These are phyloP conservation scores for Quercus bicolor DNA, from an alignment of 306 rosid genomes.

Conservation along the genomic window DNA sequence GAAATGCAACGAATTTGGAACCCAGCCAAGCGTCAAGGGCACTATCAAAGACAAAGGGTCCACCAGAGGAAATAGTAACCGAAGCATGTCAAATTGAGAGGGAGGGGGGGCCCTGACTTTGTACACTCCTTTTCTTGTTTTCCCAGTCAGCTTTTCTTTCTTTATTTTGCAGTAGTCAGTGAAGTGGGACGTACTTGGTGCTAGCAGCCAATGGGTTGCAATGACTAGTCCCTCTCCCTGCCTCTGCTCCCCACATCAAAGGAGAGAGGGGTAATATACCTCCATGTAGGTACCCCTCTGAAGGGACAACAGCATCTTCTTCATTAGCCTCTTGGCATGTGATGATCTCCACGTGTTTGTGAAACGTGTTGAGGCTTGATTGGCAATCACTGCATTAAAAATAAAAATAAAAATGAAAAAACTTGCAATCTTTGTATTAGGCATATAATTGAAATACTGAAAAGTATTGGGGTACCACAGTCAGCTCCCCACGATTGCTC, in stretches of 20 bases:
- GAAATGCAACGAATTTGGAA: constrained; percentile 26
- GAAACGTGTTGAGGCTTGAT: constrained; percentile 16
- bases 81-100: not conserved
- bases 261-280: constrained; percentile 32
- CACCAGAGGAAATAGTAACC: not conserved
- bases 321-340: constrained; percentile 29
- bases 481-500: no score
- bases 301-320: constrained; percentile 29
- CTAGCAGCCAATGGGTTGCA: constrained; percentile 52
- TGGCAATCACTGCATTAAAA: not conserved
- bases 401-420: not conserved
- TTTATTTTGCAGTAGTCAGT: constrained; percentile 21
- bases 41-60: constrained; percentile 36
- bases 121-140: constrained; percentile 23
- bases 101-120: not conserved
- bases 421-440: not conserved
- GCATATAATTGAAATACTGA: not conserved
- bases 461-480: not conserved
- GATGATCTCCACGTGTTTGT: constrained; percentile 46
- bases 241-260: constrained; percentile 47
- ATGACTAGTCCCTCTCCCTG: constrained; percentile 44
- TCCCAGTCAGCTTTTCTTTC: not conserved
- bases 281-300: constrained; percentile 32
- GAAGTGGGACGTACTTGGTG: constrained; percentile 40
- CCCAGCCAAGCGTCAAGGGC: constrained; percentile 43